These are phyloP conservation scores for Leccinum barrowsii DNA, from an alignment of 768 basidiomycete species.

Conservation along the genomic window DNA sequence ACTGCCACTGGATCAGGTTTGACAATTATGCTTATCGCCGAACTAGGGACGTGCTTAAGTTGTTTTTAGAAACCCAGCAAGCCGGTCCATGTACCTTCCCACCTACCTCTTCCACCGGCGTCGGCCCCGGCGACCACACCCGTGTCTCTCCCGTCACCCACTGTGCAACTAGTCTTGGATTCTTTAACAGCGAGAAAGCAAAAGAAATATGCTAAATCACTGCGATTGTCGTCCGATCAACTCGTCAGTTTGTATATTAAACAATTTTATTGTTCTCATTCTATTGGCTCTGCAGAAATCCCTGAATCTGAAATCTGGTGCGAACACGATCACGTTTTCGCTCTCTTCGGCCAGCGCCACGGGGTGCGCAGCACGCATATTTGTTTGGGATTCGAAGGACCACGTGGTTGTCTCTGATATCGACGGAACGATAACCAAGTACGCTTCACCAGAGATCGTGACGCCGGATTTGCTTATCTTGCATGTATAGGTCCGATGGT, in stretches of 20 bases:
- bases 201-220: constrained; percentile 83
- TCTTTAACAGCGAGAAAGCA: constrained; percentile 7
- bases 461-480: not conserved
- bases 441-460: constrained; percentile 15
- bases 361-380: constrained; percentile 89
- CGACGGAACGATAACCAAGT: constrained; percentile 99
- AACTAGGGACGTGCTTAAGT: not conserved
- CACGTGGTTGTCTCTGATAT: constrained; percentile 94
- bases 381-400: constrained; percentile 93
- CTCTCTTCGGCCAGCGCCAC: constrained; percentile 77
- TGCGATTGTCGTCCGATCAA: constrained; percentile 92
- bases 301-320: constrained; percentile 77
- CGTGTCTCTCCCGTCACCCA: constrained; percentile 16
- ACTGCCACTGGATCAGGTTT: constrained; percentile 23
- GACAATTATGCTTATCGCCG: not conserved
- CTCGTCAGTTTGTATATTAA: constrained; percentile 50
- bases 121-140: constrained; percentile 48
- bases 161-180: constrained; percentile 27
- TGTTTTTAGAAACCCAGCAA: constrained; percentile 12
- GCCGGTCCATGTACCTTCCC: not conserved
- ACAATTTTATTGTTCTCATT: not conserved
- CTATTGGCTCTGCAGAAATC: constrained; percentile 56
- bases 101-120: constrained; percentile 31
- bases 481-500: constrained; percentile 74
- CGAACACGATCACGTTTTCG: constrained; percentile 92